phyloP scores from a whole-genome alignment of 768 basidiomycete genomes.

The Mycena belliarum region DNA sequence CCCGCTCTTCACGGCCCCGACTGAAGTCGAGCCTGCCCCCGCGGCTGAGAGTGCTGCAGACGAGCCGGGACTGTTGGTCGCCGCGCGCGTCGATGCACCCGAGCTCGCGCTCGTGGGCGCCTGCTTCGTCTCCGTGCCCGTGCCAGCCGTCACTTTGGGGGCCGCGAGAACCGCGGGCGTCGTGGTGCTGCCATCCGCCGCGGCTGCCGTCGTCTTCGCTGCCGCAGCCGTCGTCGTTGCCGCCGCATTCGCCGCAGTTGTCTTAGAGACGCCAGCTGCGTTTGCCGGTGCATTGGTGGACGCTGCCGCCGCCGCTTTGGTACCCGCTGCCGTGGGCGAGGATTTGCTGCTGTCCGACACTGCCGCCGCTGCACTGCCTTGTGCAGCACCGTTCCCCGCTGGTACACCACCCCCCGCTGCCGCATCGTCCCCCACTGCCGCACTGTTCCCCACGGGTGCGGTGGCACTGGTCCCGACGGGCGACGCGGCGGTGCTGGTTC shows the following conservation, averaged over 20 bases:
- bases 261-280: too few species aligned
- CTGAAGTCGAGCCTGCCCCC: not conserved
- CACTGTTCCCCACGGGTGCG: too few species aligned
- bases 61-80: not conserved
- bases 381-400: conserved; percentile 7
- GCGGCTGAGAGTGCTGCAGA: not conserved
- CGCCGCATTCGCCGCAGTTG: too few species aligned
- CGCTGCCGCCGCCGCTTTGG: not conserved
- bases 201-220: too few species aligned
- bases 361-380: not conserved
- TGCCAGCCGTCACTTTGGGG: not conserved
- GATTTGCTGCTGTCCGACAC: not conserved
- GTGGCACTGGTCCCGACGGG: not conserved
- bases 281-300: too few species aligned
- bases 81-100: not conserved
- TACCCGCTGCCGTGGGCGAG: conserved; percentile 5
- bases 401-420: too few species aligned
- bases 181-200: not conserved
- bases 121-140: conserved; percentile 2
- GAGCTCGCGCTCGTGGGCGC: not conserved
- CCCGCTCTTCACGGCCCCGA: not conserved
- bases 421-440: too few species aligned
- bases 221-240: too few species aligned
- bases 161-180: not conserved
- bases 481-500: not conserved